Evolutionary conservation across 257 asterid species (phyloP).

Genomic region (Scutellaria baicalensis): DNA sequence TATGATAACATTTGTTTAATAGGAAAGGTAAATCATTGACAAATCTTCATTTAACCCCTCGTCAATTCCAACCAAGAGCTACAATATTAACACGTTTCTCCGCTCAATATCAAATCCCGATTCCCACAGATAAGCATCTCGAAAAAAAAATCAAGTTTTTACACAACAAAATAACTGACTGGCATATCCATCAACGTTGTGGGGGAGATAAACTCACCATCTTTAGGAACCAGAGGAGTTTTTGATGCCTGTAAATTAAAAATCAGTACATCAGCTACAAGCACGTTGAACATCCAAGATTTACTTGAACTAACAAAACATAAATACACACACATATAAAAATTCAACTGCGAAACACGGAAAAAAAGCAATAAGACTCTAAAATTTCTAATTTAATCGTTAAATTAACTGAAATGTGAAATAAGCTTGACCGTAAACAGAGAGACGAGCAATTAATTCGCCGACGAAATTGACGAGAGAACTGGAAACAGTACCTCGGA

Average conservation of each 20-base stretch:
- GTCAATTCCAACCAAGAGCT: neutral
- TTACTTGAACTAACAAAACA: neutral
- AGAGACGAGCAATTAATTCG: neutral
- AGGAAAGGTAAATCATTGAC: neutral
- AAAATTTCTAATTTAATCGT: neutral
- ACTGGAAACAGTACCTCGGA: constrained; percentile 30
- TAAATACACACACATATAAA: neutral
- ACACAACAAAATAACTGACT: neutral
- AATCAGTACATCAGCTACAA: constrained; percentile 3
- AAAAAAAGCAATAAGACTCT: neutral
- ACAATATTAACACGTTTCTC: neutral
- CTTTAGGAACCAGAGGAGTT: constrained; percentile 28
- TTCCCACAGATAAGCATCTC: neutral
- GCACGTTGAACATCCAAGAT: neutral
- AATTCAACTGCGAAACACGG: neutral
- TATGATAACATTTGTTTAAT: neutral
- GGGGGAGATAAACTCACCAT: constrained; percentile 18
- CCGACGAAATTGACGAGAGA: neutral
- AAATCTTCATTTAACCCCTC: neutral
- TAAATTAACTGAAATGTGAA: neutral
- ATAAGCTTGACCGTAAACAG: neutral
- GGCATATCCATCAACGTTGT: neutral
- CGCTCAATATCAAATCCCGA: neutral
- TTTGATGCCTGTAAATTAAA: constrained; percentile 23
- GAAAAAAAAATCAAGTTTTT: neutral